A percentile compares a stretch with the other conserved stretches of the same genome.
Conservation (phyloP, 352 stramenopile genomes). For the Saprolegnia parasitica region DNA sequence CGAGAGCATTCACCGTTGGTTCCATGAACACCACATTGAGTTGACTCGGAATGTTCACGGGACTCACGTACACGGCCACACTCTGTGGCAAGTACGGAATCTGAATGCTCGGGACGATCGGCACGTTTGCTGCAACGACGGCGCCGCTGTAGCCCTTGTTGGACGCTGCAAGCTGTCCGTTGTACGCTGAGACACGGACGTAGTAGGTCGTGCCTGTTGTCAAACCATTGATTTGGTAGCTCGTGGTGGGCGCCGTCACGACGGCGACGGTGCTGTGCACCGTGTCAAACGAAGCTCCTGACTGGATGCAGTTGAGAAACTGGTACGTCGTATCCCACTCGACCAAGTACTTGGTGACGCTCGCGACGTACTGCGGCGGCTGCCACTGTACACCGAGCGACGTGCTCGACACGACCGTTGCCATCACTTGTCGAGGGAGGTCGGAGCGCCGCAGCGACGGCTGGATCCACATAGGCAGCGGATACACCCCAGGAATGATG, state of each 20-base stretch:
- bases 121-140: constrained; percentile 41
- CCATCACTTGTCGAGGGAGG: constrained; percentile 42
- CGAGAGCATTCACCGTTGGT: constrained; percentile 62
- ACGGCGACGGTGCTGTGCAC: constrained; percentile 53
- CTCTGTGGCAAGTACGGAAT: constrained; percentile 61
- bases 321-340: constrained; percentile 61
- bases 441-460: constrained; percentile 46
- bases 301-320: constrained; percentile 38
- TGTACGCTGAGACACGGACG: constrained; percentile 86
- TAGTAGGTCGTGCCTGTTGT: constrained; percentile 75
- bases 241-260: constrained; percentile 32
- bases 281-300: constrained; percentile 38
- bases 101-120: constrained; percentile 46
- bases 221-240: constrained; percentile 82
- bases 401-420: constrained; percentile 55
- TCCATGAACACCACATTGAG: constrained; percentile 71
- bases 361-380: constrained; percentile 31
- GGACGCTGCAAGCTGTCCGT: constrained; percentile 47
- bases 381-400: constrained; percentile 68
- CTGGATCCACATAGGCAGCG: constrained; percentile 36
- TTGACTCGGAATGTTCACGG: constrained; percentile 60
- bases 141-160: constrained; percentile 58
- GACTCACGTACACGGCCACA: constrained; percentile 74
- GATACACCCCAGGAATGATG: constrained; percentile 31
- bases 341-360: constrained; percentile 71